A percentile compares a stretch with the other conserved stretches of the same genome.
phyloP scores from a whole-genome alignment of 176 grass and related monocot genomes.

The Melocanna baccifera region DNA sequence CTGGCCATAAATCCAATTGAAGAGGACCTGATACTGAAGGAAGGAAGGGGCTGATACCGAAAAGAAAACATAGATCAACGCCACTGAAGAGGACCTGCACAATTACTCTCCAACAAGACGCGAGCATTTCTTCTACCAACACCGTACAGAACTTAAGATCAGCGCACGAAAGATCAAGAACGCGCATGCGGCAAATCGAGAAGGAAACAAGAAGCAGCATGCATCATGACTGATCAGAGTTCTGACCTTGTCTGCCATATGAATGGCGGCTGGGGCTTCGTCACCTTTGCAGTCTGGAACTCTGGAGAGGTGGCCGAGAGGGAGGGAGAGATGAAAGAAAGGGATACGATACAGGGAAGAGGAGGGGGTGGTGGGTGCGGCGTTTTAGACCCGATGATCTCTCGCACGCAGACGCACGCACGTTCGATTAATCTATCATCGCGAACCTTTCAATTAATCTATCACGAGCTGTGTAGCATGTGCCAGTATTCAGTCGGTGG shows the following conservation, averaged over 20 bases:
- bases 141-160: neutral
- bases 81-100: neutral
- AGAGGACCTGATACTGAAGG: neutral
- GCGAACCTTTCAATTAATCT: slow-evolving; percentile 23
- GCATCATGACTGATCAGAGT: neutral
- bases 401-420: neutral
- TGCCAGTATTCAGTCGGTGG: slow-evolving; percentile 21
- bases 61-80: neutral
- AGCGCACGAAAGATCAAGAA: neutral
- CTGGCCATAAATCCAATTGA: neutral
- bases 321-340: neutral
- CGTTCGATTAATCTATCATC: neutral
- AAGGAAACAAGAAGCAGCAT: neutral
- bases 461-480: slow-evolving; percentile 39
- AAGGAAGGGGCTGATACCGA: no score
- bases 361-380: slow-evolving; percentile 8
- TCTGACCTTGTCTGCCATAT: slow-evolving; percentile 70
- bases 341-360: neutral
- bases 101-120: neutral
- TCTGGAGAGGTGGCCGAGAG: neutral
- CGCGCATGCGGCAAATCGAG: neutral
- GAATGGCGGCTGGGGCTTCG: neutral
- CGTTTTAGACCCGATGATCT: slow-evolving; percentile 23
- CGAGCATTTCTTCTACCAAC: neutral
- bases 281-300: neutral